These are phyloP conservation scores for Persicaria maculosa DNA, from an alignment of 148 eudicot genomes.

Conservation along the genomic window DNA sequence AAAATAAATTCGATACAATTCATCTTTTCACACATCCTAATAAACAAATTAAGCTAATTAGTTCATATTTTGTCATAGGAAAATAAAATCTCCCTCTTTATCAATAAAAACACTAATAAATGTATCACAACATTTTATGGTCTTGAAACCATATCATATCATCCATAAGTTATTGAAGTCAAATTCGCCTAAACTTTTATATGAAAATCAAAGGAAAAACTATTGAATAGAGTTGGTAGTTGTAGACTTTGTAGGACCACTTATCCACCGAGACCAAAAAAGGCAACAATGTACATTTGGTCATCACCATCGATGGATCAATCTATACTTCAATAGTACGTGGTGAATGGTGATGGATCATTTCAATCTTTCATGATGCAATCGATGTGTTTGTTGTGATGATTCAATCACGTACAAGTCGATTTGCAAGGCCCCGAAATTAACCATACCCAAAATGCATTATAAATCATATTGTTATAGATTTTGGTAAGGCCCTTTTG, in stretches of 20 bases:
- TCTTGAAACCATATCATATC: too few relatives aligned
- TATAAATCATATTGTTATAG: background rate
- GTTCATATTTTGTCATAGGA: too few relatives aligned
- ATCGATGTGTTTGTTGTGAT: conserved; percentile 4
- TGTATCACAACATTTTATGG: too few relatives aligned
- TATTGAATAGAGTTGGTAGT: too few relatives aligned
- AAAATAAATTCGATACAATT: too few relatives aligned
- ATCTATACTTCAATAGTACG: background rate
- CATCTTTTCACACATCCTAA: too few relatives aligned
- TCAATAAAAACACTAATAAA: too few relatives aligned
- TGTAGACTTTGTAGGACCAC: background rate
- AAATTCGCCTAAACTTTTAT: too few relatives aligned
- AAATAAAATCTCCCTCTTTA: too few relatives aligned
- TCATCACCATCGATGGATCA: background rate
- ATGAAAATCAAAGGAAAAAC: too few relatives aligned
- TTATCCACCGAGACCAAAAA: background rate
- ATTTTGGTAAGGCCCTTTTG: background rate
- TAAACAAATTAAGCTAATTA: too few relatives aligned
- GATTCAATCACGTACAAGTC: background rate
- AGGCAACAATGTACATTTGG: conserved; percentile 7
- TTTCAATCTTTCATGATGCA: background rate
- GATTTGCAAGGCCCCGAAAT: background rate
- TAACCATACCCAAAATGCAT: background rate
- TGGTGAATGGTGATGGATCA: background rate
- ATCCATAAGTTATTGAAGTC: too few relatives aligned